These are phyloP conservation scores for Metschnikowia lachancei DNA, from an alignment of 805 yeast species.

Conservation along the genomic window DNA sequence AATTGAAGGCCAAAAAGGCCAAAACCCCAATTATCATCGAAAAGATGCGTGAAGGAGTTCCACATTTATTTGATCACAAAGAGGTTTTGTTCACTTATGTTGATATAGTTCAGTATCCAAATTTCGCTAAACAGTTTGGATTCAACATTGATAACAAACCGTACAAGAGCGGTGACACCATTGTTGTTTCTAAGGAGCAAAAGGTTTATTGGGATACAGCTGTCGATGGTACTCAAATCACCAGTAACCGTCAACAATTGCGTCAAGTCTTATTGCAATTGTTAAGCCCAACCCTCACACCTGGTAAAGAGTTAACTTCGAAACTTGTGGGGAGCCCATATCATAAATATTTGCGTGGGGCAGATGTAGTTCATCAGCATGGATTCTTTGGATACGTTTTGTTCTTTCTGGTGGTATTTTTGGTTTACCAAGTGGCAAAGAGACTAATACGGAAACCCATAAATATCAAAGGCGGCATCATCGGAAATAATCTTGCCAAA, in stretches of 20 bases:
- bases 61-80: slow-evolving; percentile 44
- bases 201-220: slow-evolving; percentile 32
- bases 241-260: slow-evolving; percentile 30
- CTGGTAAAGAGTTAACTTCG: slow-evolving; percentile 16
- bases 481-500: slow-evolving; percentile 15
- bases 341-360: slow-evolving; percentile 32
- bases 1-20: slow-evolving; percentile 44
- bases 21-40: slow-evolving; percentile 43
- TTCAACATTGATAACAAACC: slow-evolving; percentile 39
- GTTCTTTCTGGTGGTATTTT: slow-evolving; percentile 7
- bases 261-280: slow-evolving; percentile 39
- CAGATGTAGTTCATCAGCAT: slow-evolving; percentile 44
- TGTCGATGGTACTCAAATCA: slow-evolving; percentile 37
- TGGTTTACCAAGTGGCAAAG: slow-evolving; percentile 4
- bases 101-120: slow-evolving; percentile 43
- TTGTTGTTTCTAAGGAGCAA: slow-evolving; percentile 50
- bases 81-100: slow-evolving; percentile 47
- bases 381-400: slow-evolving; percentile 45
- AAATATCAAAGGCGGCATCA: slow-evolving; percentile 9
- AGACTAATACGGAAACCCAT: slow-evolving; percentile 3
- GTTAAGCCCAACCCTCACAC: slow-evolving; percentile 33
- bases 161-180: slow-evolving; percentile 52
- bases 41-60: slow-evolving; percentile 50
- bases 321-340: slow-evolving; percentile 47
- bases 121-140: slow-evolving; percentile 27